Evolutionary conservation across 2,329 filamentous ascomycete genomes (phyloP).

Genomic region (Colletotrichum caudatum): DNA sequence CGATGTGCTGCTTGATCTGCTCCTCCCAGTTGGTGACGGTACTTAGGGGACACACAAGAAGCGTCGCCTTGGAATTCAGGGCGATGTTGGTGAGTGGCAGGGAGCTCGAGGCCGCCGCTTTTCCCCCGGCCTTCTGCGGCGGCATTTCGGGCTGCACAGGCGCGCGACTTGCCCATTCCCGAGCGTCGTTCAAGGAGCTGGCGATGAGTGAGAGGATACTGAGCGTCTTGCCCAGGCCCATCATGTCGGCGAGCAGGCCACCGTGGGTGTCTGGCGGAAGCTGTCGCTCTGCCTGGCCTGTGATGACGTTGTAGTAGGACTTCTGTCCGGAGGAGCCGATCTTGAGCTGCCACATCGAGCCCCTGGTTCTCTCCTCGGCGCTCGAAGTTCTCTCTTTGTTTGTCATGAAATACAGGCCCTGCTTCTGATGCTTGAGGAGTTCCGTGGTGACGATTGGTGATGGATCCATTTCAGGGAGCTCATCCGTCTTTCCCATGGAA

Average conservation of each 20-base stretch:
- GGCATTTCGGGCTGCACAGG: constrained; percentile 63
- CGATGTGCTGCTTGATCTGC: constrained; percentile 87
- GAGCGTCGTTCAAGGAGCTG: constrained; percentile 72
- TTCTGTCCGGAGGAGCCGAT: constrained; percentile 63
- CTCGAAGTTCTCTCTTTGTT: constrained; percentile 74
- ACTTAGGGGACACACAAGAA: constrained; percentile 90
- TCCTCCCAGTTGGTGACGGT: constrained; percentile 95
- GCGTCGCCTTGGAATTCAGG: constrained; percentile 80
- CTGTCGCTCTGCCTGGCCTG: constrained; percentile 71
- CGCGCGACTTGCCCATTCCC: constrained; percentile 67
- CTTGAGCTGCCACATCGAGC: constrained; percentile 82
- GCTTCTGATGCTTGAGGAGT: constrained; percentile 87
- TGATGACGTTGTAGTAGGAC: constrained; percentile 87
- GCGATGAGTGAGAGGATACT: constrained; percentile 85
- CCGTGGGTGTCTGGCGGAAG: constrained; percentile 76
- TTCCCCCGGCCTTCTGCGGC: constrained; percentile 54
- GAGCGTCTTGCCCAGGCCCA: constrained; percentile 89
- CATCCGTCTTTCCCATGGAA: constrained; percentile 79
- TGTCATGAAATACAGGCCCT: constrained; percentile 88
- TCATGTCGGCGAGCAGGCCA: constrained; percentile 85
- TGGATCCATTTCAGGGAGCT: constrained; percentile 80
- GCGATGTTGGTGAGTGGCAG: constrained; percentile 65
- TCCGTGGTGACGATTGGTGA: constrained; percentile 71
- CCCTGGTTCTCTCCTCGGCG: constrained; percentile 71
- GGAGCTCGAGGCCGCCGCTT: constrained; percentile 52